Base-by-base conservation (phyloP, 371 early-diverging fungal genomes). In the Zychaea mexicana region DNA sequence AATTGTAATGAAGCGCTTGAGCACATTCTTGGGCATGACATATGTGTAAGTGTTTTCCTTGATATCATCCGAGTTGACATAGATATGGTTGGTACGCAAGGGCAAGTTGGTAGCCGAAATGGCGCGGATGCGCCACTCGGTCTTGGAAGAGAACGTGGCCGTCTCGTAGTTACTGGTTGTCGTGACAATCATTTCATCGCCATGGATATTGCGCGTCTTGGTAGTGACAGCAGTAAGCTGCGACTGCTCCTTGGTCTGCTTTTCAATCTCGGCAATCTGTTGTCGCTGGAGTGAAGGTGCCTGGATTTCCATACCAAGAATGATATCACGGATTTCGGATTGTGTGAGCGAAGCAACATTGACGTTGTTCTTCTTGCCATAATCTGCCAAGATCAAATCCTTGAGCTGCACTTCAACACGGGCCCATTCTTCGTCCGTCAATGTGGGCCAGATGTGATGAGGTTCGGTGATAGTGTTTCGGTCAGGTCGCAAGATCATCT, bases 321-420 rank as follows among this genome's bases (percentile, higher is more conserved):
- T 97, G 65, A 99, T 97, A 82, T 99, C 99, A 68, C 99, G 92
- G 71, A 99, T 94, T 85, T 99, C 99, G 2, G 95, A 93, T 57
- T 93, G 91, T 0, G 99, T 98, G 55, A 99, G 86, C 46, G 94
- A 94, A 5, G 96, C 94, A 32, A 96, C 96, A 62, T 98, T 98
- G 62, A 99, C 97, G 66, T 94, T 95, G 88, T 98, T 97, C 89
- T 97, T 96, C 84, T 96, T 97, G 74, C 98, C 98, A 74, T 99
- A 99, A 77, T 98, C 98, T 4, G 90, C 95, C 36, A 99, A 81
- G 73, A 99, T 99, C 77, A 99, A 75, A 78, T 99, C 99, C 89
- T 97, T 98, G 68, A 99, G 78, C 61, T 85, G 79, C 24, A 93
- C 93, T 86, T 99, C 99, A 9, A 97, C 95, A 78, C 93, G 90